Evolutionary conservation across 1,284 basidiomycete species (phyloP), one percentile per base, ranked within the genome.

Genomic region (Fomitopsis schrenkii): DNA sequence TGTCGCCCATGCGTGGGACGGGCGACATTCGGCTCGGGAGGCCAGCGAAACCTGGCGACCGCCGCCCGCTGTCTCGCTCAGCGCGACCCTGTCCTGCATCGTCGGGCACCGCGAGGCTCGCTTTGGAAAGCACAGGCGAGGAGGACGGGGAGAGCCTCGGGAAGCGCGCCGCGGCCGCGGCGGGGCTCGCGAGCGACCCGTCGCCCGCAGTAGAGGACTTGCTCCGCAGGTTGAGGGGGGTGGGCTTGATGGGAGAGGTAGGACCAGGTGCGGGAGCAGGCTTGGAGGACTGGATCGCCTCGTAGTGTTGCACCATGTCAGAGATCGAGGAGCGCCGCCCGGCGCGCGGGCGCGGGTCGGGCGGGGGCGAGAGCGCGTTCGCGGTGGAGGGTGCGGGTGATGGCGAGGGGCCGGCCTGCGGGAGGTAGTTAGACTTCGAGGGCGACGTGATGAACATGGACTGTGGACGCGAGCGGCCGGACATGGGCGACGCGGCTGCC

Each of bases 261-360:
- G 77, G 61, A 73, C 68, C 52, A 10, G 58, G 59, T 7, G 68
- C 59, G 64, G 59, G 64, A 6, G 66, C 61, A 9, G 30, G 45
- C 48, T 64, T 64, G 19, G 63, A 60, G 28, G 35, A 50, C 10
- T 74, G 76, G 61, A 91, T 86, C 9, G 84, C 83, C 72, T 93
- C 91, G 70, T 86, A 93, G 48, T 78, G 81, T 64, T 90, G 88
- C 22, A 93, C 91, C 82, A 93, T 91, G 68, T 93, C 86, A 53
- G 90, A 85, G 63, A 93, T 93, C 0, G 91, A 93, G 17, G 86
- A 88, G 53, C 91, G 79, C 22, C 91, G 80, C 8, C 68, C 67
- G 14, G 73, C 68, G 45, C 66, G 70, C 7, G 67, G 58, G n/a
- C 68, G 68, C 10, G 72, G 62, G 38, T 68, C 71, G 22, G 66